Evolutionary conservation across 768 basidiomycete genomes (phyloP).

Genomic region (Lanmaoa rubissima): DNA sequence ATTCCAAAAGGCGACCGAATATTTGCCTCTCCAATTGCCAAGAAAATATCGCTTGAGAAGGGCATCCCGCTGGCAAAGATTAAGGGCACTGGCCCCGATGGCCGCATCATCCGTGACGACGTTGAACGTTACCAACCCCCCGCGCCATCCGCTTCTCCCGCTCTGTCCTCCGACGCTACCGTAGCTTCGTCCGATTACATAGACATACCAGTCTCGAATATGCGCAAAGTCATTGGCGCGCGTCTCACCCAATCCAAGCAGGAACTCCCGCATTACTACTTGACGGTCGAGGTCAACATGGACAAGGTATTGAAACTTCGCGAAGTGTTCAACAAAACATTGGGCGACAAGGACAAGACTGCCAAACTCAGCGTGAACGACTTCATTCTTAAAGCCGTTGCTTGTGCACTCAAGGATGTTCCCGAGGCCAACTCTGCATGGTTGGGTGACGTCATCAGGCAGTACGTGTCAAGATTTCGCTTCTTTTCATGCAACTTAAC

Average conservation of each 20-base stretch:
- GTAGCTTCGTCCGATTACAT: conserved; percentile 71
- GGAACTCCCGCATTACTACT: conserved; percentile 95
- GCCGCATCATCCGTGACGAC: conserved; percentile 92
- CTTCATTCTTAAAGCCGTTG: conserved; percentile 94
- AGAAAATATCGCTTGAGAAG: conserved; percentile 93
- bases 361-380: conserved; percentile 97
- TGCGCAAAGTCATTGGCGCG: conserved; percentile 90
- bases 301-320: conserved; percentile 92
- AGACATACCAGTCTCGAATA: conserved; percentile 89
- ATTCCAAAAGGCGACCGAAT: conserved; percentile 74
- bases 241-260: conserved; percentile 93
- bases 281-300: conserved; percentile 95
- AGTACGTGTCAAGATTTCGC: conserved; percentile 50
- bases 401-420: conserved; percentile 88
- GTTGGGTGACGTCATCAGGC: conserved; percentile 93
- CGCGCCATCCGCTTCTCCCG: conserved; percentile 41
- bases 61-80: conserved; percentile 88
- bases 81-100: conserved; percentile 92
- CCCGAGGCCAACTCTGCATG: conserved; percentile 98
- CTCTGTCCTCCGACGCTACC: conserved; percentile 44
- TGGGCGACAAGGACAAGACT: conserved; percentile 83
- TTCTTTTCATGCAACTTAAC: neutral
- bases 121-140: conserved; percentile 83
- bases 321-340: conserved; percentile 90
- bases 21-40: conserved; percentile 94